Evolutionary conservation across 768 basidiomycete genomes (phyloP).

Genomic region (Podaxis rugospora): DNA sequence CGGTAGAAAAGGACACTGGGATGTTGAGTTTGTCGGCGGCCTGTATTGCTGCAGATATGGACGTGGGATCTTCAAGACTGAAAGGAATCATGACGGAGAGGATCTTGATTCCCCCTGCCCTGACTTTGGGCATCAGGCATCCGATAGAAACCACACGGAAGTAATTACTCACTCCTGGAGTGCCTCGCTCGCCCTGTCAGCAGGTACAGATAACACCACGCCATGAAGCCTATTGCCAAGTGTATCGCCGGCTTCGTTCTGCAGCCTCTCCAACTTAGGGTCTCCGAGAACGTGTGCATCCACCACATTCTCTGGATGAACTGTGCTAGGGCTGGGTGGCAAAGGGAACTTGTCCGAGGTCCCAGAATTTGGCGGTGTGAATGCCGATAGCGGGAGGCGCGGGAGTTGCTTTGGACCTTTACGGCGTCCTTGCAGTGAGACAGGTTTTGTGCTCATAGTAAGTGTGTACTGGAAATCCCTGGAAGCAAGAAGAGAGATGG

Average conservation of each 20-base stretch:
- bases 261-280: constrained; percentile 45
- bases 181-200: constrained; percentile 36
- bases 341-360: constrained; percentile 64
- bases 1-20: constrained; percentile 51
- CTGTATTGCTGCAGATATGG: constrained; percentile 27
- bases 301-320: constrained; percentile 59
- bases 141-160: neutral
- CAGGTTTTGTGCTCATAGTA: constrained; percentile 18
- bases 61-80: constrained; percentile 41
- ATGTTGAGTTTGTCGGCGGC: constrained; percentile 15
- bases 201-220: constrained; percentile 52
- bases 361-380: constrained; percentile 66
- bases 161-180: constrained; percentile 41
- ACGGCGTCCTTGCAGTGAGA: constrained; percentile 35
- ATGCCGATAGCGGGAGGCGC: constrained; percentile 70
- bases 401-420: constrained; percentile 65
- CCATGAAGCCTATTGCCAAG: constrained; percentile 45
- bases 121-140: neutral
- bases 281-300: constrained; percentile 61
- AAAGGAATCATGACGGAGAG: constrained; percentile 63
- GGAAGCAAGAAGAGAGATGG: constrained; percentile 5
- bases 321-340: constrained; percentile 61
- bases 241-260: constrained; percentile 41
- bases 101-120: constrained; percentile 31
- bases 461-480: neutral